These are phyloP conservation scores for Coprinopsis marcescibilis DNA, from an alignment of 768 basidiomycete species.

Conservation along the genomic window DNA sequence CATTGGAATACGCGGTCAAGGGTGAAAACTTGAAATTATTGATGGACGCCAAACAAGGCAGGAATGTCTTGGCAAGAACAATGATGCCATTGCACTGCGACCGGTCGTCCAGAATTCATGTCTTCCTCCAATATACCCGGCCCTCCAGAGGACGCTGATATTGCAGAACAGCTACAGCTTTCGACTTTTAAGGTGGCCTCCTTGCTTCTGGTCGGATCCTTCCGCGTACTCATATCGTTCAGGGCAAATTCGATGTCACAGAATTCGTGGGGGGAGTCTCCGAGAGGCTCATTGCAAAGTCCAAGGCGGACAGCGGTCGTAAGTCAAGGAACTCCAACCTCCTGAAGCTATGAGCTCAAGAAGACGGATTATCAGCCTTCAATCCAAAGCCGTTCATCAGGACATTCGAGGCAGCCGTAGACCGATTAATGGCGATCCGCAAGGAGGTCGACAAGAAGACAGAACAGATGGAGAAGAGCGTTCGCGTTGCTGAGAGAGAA, in stretches of 20 bases:
- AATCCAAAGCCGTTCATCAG: constrained; percentile 89
- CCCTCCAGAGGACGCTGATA: constrained; percentile 20
- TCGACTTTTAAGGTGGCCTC: constrained; percentile 47
- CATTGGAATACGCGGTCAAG: constrained; percentile 24
- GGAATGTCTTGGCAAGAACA: background rate
- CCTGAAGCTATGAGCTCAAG: background rate
- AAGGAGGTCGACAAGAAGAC: constrained; percentile 89
- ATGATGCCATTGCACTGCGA: constrained; percentile 12
- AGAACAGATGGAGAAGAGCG: constrained; percentile 88
- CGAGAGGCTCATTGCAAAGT: constrained; percentile 82
- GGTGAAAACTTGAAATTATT: background rate
- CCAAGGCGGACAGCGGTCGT: constrained; percentile 82
- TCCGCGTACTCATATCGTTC: constrained; percentile 6
- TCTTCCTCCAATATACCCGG: constrained; percentile 10
- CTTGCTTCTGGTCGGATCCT: background rate
- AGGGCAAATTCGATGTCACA: constrained; percentile 90
- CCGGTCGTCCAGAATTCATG: constrained; percentile 7
- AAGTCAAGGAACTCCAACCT: constrained; percentile 14
- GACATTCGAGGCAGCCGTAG: constrained; percentile 88
- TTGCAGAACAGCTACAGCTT: constrained; percentile 48
- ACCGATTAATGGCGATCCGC: constrained; percentile 78
- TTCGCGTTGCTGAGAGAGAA: constrained; percentile 82
- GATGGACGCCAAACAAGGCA: background rate
- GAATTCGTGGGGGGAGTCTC: constrained; percentile 83
- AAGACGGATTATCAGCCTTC: constrained; percentile 57